Evolutionary conservation across 371 early-diverging fungal species (phyloP), one percentile per base, ranked within the genome.

Genomic region (Mucor indicus): DNA sequence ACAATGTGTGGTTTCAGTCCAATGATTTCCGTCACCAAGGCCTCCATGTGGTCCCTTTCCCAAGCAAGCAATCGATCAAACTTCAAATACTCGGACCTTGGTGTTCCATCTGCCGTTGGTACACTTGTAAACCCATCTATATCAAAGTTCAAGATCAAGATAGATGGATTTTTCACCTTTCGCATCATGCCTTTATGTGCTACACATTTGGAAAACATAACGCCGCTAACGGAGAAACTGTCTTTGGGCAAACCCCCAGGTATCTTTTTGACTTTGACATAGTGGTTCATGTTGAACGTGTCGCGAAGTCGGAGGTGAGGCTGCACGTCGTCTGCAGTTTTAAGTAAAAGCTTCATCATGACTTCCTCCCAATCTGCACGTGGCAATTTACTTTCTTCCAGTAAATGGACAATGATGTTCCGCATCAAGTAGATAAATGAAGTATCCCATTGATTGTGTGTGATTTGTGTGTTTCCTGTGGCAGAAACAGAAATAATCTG

Each of bases 191-290:
- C 69, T 53, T 92, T 91, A 67, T 98, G 95, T 0, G 89, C 89
- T 4, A 95, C 77, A 50, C 85, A 87, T 62, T 93, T 94, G 19
- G 92, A 81, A 53, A 86, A 86, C 3, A 95, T 95, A 3, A 93
- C 79, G 6, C 92, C 93, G 21, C 83, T 69, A 25, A 96, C 75
- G 56, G 85, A 92, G 32, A 84, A 77, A 30, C 87, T 84, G 57
- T 93, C 90, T 23, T 62, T 47, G 0, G 92, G 89, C 20, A 57
- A 35, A 1, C 93, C 95, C 9, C 95, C 95, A 0, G 95, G 88
- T 19, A 96, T 86, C 53, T 85, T 85, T 60, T 97, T 97, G 61
- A 96, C 85, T 57, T 93, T 93, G 46, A 97, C 87, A 48, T 88
- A 92, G 21, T 87, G 84, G n/a, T 90, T 80, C 43, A 93, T 80